Evolutionary conservation across 371 early-diverging fungal species (phyloP), one percentile per base, ranked within the genome.

Genomic region (Batkoa obscura): DNA sequence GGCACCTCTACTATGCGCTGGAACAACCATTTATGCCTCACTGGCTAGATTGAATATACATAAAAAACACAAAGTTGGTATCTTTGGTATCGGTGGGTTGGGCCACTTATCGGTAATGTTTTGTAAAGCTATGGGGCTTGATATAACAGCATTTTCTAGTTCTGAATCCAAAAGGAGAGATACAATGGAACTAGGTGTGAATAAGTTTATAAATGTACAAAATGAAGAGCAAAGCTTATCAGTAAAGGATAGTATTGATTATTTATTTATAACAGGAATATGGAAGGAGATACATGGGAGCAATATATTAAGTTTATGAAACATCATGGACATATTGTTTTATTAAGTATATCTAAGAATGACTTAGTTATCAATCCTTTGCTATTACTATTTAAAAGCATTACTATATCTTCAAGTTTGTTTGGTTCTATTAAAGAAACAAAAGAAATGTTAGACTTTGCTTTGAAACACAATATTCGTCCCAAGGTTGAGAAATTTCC

Each of bases 11-110:
- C 81, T 84, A 38, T 86, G 87, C 64, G 87, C 84, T 35, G 85
- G 85, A 50, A 61, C 76, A 38, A 84, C 87, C 10, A 72, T 74
- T 1, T 86, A 67, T 61, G 59, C 72, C 42, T 82, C 84, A 23
- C 58, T 84, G 56, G 66, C 67, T 53, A 66, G 68, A 55, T 61
- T 68, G n/a, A 61, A 61, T 10, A 80, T 84, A 43, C 68, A 71
- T 4, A 68, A 67, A 0, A 76, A 77, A 50, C 60, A 66, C 50
- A 60, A 59, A 12, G 84, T 85, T 47, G 83, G 83, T 36, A 59
- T 86, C 13, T 64, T 83, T 57, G 80, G 79, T 5, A 77, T 85
- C 45, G 88, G 82, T 37, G 81, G 85, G 48, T 65, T 83, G n/a
- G 79, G 80, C 43, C 88, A 87, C 42, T 67, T 85, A 61, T 79